phyloP scores from a whole-genome alignment of 2,329 filamentous ascomycete species.

The Aspergillus sojae region DNA sequence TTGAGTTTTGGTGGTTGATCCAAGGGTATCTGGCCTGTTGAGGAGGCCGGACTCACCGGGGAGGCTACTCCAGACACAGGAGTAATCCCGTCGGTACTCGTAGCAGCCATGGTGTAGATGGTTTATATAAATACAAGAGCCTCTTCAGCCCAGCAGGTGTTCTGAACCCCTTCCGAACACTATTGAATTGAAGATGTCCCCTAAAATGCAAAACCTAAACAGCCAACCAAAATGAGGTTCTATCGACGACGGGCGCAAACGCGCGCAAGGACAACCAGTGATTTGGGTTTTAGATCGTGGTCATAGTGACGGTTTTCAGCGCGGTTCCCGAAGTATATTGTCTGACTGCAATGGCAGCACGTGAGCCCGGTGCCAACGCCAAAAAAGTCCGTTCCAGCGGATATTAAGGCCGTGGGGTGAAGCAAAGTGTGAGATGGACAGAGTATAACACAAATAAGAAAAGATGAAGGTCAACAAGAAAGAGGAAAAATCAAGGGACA shows the following conservation, averaged over 20 bases:
- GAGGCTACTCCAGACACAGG: conserved; percentile 36
- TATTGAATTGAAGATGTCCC: not conserved
- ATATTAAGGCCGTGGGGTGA: not conserved
- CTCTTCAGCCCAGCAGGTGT: not conserved
- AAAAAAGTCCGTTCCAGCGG: conserved; percentile 8
- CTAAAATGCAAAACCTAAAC: not conserved
- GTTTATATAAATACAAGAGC: not conserved
- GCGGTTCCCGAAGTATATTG: conserved; percentile 11
- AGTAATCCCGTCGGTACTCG: conserved; percentile 31
- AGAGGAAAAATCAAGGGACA: conserved; percentile 7
- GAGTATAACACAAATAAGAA: not conserved
- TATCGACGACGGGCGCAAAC: conserved; percentile 15
- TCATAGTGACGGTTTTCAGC: conserved; percentile 18
- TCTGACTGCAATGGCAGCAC: conserved; percentile 1
- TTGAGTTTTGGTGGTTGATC: conserved; percentile 62
- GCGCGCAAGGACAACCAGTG: conserved; percentile 12
- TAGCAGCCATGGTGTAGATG: conserved; percentile 32
- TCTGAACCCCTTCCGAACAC: not conserved
- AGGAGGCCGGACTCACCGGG: conserved; percentile 38
- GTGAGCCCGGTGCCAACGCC: conserved; percentile 1
- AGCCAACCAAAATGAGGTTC: not conserved
- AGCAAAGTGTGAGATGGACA: conserved; percentile 2
- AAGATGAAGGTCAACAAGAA: not conserved
- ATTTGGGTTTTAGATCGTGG: conserved; percentile 13
- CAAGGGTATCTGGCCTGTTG: conserved; percentile 38